Evolutionary conservation across 805 yeast species (phyloP).

Genomic region (Candida qinlingensis): DNA sequence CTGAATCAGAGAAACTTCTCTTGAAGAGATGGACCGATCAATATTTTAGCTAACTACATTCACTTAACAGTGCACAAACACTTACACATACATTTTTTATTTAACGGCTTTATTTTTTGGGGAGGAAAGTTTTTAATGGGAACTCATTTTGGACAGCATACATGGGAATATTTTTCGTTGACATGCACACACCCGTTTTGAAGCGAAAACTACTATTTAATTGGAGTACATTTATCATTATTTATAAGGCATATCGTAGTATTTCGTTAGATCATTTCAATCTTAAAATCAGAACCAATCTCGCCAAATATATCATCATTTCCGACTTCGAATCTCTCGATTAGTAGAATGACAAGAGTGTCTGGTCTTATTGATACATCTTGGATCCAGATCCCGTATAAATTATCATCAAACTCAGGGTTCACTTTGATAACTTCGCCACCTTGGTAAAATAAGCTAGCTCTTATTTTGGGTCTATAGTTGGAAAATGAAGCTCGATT

Average conservation of each 20-base stretch:
- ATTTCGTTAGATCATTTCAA: constrained; percentile 4
- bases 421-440: constrained; percentile 41
- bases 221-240: background rate
- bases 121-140: background rate
- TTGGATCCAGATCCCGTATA: constrained; percentile 37
- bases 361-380: constrained; percentile 12
- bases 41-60: constrained; percentile 14
- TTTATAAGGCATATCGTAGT: background rate
- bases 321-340: constrained; percentile 48
- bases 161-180: no score
- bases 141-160: no score
- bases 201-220: no score
- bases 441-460: constrained; percentile 37
- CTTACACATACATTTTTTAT: background rate
- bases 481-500: constrained; percentile 5
- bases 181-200: no score
- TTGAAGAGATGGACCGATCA: constrained; percentile 45
- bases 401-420: constrained; percentile 34
- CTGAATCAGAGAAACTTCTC: constrained; percentile 37
- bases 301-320: constrained; percentile 33
- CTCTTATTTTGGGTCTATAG: constrained; percentile 45
- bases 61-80: background rate
- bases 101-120: background rate
- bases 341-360: constrained; percentile 32
- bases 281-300: constrained; percentile 29